Percentiles rank a stretch among this genome's conserved stretches.
Conservation (phyloP, 306 rosid species). For the Malus sieversii region DNA sequence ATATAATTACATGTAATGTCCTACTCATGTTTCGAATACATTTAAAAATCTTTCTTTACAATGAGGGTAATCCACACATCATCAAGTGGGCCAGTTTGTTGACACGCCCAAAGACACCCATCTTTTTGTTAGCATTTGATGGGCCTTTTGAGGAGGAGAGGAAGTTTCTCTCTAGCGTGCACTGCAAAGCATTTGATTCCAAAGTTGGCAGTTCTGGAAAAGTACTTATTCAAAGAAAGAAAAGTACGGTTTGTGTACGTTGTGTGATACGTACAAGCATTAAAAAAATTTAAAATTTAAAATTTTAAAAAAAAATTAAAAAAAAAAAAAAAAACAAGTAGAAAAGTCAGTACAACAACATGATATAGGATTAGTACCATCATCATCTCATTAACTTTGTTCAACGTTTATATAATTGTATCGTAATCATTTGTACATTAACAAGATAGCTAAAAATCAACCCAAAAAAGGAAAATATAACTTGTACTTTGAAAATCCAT, state of each 20-base stretch:
- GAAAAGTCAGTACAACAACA: background rate
- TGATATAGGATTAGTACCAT: background rate
- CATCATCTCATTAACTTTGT: too few relatives aligned
- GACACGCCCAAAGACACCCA: constrained; percentile 20
- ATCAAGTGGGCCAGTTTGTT: constrained; percentile 15
- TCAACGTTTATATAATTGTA: background rate
- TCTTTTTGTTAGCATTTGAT: constrained; percentile 13
- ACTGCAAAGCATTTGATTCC: background rate
- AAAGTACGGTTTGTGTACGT: constrained; percentile 22
- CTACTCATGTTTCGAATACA: too few relatives aligned
- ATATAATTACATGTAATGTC: too few relatives aligned
- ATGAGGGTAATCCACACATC: background rate
- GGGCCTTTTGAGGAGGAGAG: constrained; percentile 22
- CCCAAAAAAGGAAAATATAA: background rate
- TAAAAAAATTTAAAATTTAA: too few relatives aligned
- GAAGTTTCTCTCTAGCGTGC: constrained; percentile 36
- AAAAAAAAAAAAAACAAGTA: background rate
- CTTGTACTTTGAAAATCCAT: background rate
- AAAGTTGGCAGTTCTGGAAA: background rate
- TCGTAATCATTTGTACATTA: background rate
- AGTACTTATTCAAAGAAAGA: background rate
- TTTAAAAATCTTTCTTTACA: background rate
- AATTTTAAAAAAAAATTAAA: too few relatives aligned
- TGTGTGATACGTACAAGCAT: constrained; percentile 3
- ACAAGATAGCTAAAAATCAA: background rate